These are phyloP conservation scores for Tephrocybe sp. DNA, from an alignment of 768 basidiomycete genomes.

Conservation along the genomic window DNA sequence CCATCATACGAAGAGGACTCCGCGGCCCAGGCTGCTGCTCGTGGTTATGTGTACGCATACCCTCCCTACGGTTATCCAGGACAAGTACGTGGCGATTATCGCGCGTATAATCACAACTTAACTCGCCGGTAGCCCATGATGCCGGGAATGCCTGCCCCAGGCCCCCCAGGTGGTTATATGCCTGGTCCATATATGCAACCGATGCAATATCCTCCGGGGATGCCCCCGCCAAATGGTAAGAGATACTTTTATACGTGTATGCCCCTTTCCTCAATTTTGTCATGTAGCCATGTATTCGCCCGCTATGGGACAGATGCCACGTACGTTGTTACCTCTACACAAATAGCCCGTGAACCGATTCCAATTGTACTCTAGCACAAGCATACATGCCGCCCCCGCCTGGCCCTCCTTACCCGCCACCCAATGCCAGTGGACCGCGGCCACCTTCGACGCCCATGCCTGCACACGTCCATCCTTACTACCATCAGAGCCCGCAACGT, in stretches of 20 bases:
- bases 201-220: conserved; percentile 79
- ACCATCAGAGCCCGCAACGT: conserved; percentile 90
- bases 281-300: conserved; percentile 78
- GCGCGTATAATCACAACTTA: neutral
- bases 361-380: conserved; percentile 51
- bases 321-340: conserved; percentile 44
- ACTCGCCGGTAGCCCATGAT: conserved; percentile 64
- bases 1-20: conserved; percentile 81
- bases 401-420: conserved; percentile 68
- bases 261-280: conserved; percentile 5
- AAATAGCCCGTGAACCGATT: conserved; percentile 4
- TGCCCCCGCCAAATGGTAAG: conserved; percentile 78
- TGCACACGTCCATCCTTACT: conserved; percentile 83
- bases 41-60: conserved; percentile 71
- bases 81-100: conserved; percentile 49
- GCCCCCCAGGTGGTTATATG: conserved; percentile 78
- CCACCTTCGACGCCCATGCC: conserved; percentile 91
- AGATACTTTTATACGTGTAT: conserved; percentile 19
- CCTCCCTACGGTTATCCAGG: conserved; percentile 77
- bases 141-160: conserved; percentile 80
- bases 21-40: conserved; percentile 55
- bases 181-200: conserved; percentile 81
- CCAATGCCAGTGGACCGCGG: conserved; percentile 75
- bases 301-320: conserved; percentile 86
- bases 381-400: conserved; percentile 80